A percentile compares a stretch with the other conserved stretches of the same genome.
phyloP scores from a whole-genome alignment of 495 filamentous ascomycete species.

The Hypoxylon lienhwacheense region DNA sequence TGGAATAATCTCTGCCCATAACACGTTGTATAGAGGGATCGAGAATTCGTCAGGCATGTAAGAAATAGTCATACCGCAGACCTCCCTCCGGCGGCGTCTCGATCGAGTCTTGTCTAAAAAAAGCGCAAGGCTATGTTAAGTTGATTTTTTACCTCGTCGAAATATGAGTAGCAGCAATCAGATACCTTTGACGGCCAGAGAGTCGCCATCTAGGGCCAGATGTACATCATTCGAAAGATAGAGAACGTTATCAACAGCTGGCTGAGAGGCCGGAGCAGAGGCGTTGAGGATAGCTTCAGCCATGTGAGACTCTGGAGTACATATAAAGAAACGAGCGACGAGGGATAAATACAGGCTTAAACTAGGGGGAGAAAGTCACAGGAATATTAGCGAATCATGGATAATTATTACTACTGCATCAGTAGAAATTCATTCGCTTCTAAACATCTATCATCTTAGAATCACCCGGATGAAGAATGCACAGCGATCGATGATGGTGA shows the following conservation, averaged over 20 bases:
- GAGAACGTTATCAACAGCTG: conserved; percentile 11
- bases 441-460: no score
- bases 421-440: no score
- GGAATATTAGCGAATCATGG: no score
- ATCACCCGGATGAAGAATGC: no score
- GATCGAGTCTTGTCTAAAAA: conserved; percentile 26
- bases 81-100: conserved; percentile 17
- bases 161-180: background rate
- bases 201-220: conserved; percentile 14
- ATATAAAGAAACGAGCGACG: conserved; percentile 16
- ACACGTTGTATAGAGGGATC: conserved; percentile 80
- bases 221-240: conserved; percentile 20
- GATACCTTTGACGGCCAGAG: conserved; percentile 32
- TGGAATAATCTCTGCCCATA: conserved; percentile 70
- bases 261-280: background rate
- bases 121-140: conserved; percentile 6
- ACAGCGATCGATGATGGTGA: no score
- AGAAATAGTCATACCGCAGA: conserved; percentile 36
- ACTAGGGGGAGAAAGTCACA: no score
- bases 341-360: no score
- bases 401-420: no score
- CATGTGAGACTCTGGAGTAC: conserved; percentile 1
- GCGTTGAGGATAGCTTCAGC: conserved; percentile 6
- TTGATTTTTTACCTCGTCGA: background rate
- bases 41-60: conserved; percentile 15